A percentile compares a stretch with the other conserved stretches of the same genome.
Evolutionary conservation across 257 asterid genomes (phyloP).

Genomic region (Rubia yunnanensis): DNA sequence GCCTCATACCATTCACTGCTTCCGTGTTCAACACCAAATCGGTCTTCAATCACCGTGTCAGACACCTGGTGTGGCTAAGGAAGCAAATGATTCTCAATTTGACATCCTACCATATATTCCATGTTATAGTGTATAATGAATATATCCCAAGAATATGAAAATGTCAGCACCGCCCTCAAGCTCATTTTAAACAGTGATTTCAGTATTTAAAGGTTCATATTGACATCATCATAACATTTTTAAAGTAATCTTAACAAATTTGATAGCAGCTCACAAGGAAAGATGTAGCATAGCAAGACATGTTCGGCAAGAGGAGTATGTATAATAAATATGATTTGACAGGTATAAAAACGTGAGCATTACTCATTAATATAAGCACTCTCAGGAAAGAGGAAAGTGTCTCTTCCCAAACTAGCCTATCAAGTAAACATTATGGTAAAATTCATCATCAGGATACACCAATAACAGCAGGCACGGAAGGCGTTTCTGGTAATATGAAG

Average conservation of each 20-base stretch:
- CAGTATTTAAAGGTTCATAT: neutral
- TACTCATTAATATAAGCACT: neutral
- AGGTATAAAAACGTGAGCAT: neutral
- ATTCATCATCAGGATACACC: constrained; percentile 71
- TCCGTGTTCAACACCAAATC: constrained; percentile 96
- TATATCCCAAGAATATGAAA: neutral
- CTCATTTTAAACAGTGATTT: neutral
- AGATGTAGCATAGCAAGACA: neutral
- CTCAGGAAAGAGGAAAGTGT: neutral
- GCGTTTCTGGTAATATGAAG: constrained; percentile 81
- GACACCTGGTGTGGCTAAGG: constrained; percentile 69
- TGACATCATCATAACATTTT: neutral
- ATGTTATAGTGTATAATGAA: neutral
- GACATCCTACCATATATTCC: neutral
- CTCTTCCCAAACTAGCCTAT: neutral
- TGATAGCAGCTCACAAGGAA: constrained; percentile 1
- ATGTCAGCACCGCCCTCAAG: neutral
- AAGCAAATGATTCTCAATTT: constrained; percentile 15
- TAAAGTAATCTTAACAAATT: neutral
- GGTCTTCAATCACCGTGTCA: constrained; percentile 96
- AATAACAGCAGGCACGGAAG: constrained; percentile 96
- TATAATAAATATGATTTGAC: neutral
- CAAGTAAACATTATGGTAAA: neutral
- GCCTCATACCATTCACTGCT: constrained; percentile 82
- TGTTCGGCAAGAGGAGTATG: neutral